phyloP scores from a whole-genome alignment of 2,329 filamentous ascomycete species.

The Colletotrichum musae region DNA sequence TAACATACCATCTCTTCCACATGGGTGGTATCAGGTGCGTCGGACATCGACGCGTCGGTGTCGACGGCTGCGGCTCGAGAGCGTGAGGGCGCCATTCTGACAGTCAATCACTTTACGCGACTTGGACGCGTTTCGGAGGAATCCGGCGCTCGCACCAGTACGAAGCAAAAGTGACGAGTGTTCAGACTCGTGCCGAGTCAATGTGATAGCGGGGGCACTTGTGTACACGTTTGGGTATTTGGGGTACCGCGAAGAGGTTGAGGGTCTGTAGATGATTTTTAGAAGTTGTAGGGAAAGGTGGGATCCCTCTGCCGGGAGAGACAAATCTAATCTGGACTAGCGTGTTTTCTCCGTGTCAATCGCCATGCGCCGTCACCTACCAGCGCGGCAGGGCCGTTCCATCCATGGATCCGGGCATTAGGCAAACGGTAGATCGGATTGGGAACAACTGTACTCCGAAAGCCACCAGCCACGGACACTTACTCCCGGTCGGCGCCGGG shows the following conservation, averaged over 20 bases:
- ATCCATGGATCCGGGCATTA: too few species aligned
- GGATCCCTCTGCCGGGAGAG: slow-evolving; percentile 37
- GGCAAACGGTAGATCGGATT: not conserved
- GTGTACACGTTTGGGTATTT: slow-evolving; percentile 6
- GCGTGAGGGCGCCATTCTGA: slow-evolving; percentile 69
- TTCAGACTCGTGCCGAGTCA: slow-evolving; percentile 26
- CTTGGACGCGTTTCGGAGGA: slow-evolving; percentile 63
- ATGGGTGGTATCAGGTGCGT: slow-evolving; percentile 65
- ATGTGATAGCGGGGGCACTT: slow-evolving; percentile 13
- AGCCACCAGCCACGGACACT: not conserved
- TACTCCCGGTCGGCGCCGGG: too few species aligned
- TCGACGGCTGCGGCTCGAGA: slow-evolving; percentile 68
- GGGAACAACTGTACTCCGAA: slow-evolving; percentile 20
- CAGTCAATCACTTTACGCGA: slow-evolving; percentile 67
- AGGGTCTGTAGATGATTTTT: slow-evolving; percentile 38
- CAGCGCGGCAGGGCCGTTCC: not conserved
- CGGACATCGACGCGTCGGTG: slow-evolving; percentile 75
- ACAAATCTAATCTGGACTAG: slow-evolving; percentile 40
- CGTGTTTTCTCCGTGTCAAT: slow-evolving; percentile 37
- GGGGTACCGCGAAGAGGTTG: slow-evolving; percentile 26
- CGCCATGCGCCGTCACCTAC: slow-evolving; percentile 4
- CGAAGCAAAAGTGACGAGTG: slow-evolving; percentile 3
- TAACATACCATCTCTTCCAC: slow-evolving; percentile 66
- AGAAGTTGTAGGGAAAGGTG: slow-evolving; percentile 40
- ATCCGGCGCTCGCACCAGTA: slow-evolving; percentile 15